Conservation (phyloP, 805 yeast species). For the Saturnispora besseyi region DNA sequence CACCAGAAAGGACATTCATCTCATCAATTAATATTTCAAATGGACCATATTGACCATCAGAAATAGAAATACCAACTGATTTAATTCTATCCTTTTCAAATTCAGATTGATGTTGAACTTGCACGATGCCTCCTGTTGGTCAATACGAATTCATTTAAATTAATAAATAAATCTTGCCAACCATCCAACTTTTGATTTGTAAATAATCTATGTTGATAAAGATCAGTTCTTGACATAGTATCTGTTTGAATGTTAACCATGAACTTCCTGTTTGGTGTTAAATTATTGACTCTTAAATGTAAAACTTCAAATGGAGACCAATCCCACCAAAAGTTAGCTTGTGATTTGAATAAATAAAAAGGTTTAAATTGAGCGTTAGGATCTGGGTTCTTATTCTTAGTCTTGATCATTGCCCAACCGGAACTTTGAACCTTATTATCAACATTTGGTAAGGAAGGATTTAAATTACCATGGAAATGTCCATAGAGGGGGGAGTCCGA, state of each 20-base stretch:
- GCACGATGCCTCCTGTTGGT: constrained; percentile 67
- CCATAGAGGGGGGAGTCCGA: constrained; percentile 38
- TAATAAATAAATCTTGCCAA: constrained; percentile 79
- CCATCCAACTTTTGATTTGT: constrained; percentile 40
- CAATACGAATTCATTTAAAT: constrained; percentile 69
- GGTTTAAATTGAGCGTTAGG: constrained; percentile 34
- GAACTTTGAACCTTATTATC: constrained; percentile 56
- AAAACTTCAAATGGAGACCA: constrained; percentile 56
- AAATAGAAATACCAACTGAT: constrained; percentile 68
- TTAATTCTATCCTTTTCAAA: constrained; percentile 58
- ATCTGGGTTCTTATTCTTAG: constrained; percentile 47
- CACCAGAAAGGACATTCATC: constrained; percentile 59
- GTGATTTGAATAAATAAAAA: constrained; percentile 29
- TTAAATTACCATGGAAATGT: constrained; percentile 60
- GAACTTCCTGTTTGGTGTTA: constrained; percentile 47
- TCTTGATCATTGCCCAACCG: constrained; percentile 79
- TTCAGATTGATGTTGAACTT: constrained; percentile 45
- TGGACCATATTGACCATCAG: constrained; percentile 74
- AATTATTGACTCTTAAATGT: constrained; percentile 64
- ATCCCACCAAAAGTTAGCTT: constrained; percentile 51
- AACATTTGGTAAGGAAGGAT: constrained; percentile 53
- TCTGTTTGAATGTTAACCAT: constrained; percentile 77
- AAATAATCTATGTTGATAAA: constrained; percentile 75
- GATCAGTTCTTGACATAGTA: constrained; percentile 65
- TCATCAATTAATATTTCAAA: constrained; percentile 61